Percentiles rank a stretch among this genome's conserved stretches.
Evolutionary conservation across 2,329 filamentous ascomycete species (phyloP).

Genomic region (Leptographium procerum): DNA sequence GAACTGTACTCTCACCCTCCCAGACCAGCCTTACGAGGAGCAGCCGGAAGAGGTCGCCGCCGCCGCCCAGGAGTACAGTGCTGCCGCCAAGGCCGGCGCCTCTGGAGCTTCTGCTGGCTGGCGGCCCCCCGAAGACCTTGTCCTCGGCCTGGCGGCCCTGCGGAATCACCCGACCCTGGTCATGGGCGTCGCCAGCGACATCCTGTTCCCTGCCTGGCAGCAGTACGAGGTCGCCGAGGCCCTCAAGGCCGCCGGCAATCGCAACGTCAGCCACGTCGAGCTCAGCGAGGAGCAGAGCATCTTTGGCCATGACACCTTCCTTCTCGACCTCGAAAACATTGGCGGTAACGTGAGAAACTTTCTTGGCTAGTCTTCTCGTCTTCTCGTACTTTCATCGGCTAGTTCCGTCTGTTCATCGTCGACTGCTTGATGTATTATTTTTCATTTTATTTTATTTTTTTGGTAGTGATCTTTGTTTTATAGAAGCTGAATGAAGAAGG

Average conservation of each 20-base stretch:
- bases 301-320: conserved; percentile 94
- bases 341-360: conserved; percentile 76
- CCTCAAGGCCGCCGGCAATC: conserved; percentile 65
- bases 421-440: neutral
- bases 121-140: conserved; percentile 65
- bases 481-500: neutral
- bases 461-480: neutral
- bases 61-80: conserved; percentile 15
- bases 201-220: conserved; percentile 96
- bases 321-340: conserved; percentile 85
- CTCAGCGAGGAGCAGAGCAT: conserved; percentile 86
- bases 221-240: conserved; percentile 88
- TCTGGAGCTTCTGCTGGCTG: conserved; percentile 19
- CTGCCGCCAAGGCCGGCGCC: conserved; percentile 14
- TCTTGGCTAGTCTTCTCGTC: conserved; percentile 38
- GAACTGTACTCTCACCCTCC: conserved; percentile 77
- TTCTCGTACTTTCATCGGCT: too few species aligned
- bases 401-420: too few species aligned
- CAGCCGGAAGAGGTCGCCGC: conserved; percentile 28
- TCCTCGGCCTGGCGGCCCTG: conserved; percentile 60
- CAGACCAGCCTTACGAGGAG: conserved; percentile 76
- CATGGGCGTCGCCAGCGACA: conserved; percentile 90
- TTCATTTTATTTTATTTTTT: neutral
- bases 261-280: conserved; percentile 75
- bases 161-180: conserved; percentile 74